phyloP scores from a whole-genome alignment of 441 rosid genomes.

The Hypseocharis bilobata region DNA sequence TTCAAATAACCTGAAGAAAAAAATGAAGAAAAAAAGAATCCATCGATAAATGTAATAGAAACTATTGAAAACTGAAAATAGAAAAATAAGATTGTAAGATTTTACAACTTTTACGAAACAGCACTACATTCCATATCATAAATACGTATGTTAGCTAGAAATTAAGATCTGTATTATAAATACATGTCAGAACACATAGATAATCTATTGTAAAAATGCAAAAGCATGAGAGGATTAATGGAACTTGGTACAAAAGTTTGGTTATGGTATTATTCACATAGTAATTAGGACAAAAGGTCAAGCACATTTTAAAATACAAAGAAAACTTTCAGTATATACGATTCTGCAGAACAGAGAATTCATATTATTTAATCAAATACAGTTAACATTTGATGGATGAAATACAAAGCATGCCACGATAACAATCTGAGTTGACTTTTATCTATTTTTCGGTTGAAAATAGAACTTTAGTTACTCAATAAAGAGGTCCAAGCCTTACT shows the following conservation, averaged over 20 bases:
- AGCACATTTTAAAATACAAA: background rate
- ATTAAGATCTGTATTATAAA: background rate
- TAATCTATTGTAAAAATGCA: background rate
- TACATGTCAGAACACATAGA: background rate
- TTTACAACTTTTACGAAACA: background rate
- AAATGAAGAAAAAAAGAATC: too few species aligned
- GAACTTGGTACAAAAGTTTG: background rate
- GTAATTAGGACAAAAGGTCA: background rate
- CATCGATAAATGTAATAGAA: background rate
- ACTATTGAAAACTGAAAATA: background rate
- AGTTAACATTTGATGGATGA: background rate
- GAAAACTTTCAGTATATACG: background rate
- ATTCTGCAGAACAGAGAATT: background rate
- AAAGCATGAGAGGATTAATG: background rate
- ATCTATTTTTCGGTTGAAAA: too few species aligned
- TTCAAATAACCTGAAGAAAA: too few species aligned
- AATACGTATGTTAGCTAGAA: too few species aligned
- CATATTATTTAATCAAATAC: background rate
- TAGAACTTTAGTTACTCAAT: too few species aligned
- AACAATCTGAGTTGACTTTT: background rate
- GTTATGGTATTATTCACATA: background rate
- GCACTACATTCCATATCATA: too few species aligned
- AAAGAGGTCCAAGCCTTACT: too few species aligned
- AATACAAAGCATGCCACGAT: background rate
- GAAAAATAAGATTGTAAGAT: background rate